These are phyloP conservation scores for Gilbertella persicaria DNA, from an alignment of 371 early-diverging fungal genomes.

Conservation along the genomic window DNA sequence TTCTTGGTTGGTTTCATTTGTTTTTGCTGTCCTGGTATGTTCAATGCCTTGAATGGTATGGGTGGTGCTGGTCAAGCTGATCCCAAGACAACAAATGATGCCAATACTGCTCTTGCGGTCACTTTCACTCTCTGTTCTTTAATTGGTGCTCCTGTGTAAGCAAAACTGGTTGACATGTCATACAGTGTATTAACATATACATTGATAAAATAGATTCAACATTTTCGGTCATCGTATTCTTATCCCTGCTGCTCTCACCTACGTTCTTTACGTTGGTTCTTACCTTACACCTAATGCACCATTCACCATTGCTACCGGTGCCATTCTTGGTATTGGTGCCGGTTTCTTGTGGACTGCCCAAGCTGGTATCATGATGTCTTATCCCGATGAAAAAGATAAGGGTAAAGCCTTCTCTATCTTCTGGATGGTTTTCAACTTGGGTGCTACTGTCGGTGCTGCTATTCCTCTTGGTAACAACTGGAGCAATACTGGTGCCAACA, in stretches of 20 bases:
- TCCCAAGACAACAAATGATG: constrained; percentile 63
- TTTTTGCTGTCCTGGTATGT: constrained; percentile 86
- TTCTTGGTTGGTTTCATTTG: constrained; percentile 72
- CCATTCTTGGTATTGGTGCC: constrained; percentile 62
- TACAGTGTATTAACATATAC: background rate
- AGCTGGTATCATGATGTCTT: constrained; percentile 82
- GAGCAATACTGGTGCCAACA: constrained; percentile 19
- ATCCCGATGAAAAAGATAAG: constrained; percentile 76
- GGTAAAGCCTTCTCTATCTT: constrained; percentile 70
- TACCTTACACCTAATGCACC: constrained; percentile 47
- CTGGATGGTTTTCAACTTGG: constrained; percentile 83
- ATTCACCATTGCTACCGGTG: constrained; percentile 60
- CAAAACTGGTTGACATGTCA: constrained; percentile 1
- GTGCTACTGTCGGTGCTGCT: constrained; percentile 73
- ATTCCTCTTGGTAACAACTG: constrained; percentile 69
- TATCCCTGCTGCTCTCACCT: constrained; percentile 56
- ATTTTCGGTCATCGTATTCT: constrained; percentile 58
- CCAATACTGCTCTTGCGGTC: constrained; percentile 68
- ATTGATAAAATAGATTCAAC: constrained; percentile 42
- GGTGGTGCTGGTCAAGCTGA: constrained; percentile 62
- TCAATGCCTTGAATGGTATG: constrained; percentile 77
- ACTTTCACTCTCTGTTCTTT: constrained; percentile 69
- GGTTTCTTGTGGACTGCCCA: constrained; percentile 59
- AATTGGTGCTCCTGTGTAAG: constrained; percentile 61
- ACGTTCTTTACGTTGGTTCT: constrained; percentile 62